Percentiles rank a stretch among this genome's conserved stretches.
phyloP scores from a whole-genome alignment of 768 basidiomycete genomes.

The Russula foetens region DNA sequence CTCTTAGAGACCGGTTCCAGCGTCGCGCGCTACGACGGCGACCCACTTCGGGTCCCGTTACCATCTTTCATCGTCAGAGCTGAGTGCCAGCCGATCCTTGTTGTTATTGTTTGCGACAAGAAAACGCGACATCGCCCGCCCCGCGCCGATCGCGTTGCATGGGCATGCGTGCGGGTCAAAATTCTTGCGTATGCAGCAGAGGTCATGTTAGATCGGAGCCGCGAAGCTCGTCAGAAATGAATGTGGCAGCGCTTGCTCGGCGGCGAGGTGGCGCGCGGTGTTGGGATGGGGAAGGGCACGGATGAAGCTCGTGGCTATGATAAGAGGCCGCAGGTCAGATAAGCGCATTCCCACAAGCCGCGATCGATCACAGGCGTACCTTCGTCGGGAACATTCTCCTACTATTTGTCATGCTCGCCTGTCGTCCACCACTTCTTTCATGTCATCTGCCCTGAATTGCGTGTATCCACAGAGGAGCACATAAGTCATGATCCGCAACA shows the following conservation, averaged over 20 bases:
- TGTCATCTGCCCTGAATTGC: constrained; percentile 83
- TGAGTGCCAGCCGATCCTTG: background rate
- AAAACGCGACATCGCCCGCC: constrained; percentile 27
- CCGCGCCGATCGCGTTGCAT: constrained; percentile 56
- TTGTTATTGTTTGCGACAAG: background rate
- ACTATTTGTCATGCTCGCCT: constrained; percentile 92
- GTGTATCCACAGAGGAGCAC: constrained; percentile 93
- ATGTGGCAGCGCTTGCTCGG: constrained; percentile 57
- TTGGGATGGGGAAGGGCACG: constrained; percentile 17
- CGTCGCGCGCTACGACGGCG: background rate
- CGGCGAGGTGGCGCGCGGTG: constrained; percentile 51
- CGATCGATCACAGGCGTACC: constrained; percentile 33
- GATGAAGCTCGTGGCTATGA: constrained; percentile 79
- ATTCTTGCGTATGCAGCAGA: constrained; percentile 71
- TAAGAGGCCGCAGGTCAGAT: too few species aligned
- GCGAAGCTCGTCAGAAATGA: constrained; percentile 71
- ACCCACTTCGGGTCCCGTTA: background rate
- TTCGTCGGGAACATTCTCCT: constrained; percentile 78
- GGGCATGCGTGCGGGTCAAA: constrained; percentile 72
- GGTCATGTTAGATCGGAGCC: constrained; percentile 65
- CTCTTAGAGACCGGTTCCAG: too few species aligned
- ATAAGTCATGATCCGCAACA: constrained; percentile 77
- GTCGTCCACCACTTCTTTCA: constrained; percentile 63
- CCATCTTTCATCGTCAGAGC: background rate
- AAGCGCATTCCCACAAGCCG: too few species aligned